Evolutionary conservation across 1,139 yeast species (phyloP).

Genomic region (Sugiyamaella novakii): DNA sequence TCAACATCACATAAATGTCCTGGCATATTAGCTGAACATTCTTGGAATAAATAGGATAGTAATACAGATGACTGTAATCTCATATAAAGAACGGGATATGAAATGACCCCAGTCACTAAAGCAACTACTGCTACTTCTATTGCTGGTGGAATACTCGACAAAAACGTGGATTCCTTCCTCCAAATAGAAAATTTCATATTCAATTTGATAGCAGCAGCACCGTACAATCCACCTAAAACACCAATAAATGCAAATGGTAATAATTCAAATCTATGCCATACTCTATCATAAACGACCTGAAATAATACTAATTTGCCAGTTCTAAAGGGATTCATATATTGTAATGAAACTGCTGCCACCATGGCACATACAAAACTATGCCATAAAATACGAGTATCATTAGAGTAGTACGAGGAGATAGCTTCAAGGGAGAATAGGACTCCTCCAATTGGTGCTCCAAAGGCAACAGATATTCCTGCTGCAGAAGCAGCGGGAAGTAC

Average conservation of each 20-base stretch:
- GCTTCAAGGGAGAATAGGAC: constrained; percentile 82
- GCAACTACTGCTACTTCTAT: constrained; percentile 56
- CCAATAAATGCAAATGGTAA: constrained; percentile 72
- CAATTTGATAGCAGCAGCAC: constrained; percentile 54
- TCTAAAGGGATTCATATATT: constrained; percentile 61
- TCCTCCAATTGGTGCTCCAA: constrained; percentile 94
- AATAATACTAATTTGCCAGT: constrained; percentile 62
- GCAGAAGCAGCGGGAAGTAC: constrained; percentile 83
- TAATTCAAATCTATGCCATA: constrained; percentile 72
- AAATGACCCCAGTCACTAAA: constrained; percentile 53
- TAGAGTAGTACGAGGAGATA: constrained; percentile 58
- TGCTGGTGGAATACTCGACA: constrained; percentile 31
- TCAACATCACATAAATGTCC: constrained; percentile 45
- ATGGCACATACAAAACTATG: constrained; percentile 78
- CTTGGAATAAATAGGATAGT: constrained; percentile 62
- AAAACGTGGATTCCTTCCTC: constrained; percentile 34
- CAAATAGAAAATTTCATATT: constrained; percentile 50
- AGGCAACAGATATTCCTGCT: constrained; percentile 91
- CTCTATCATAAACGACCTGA: constrained; percentile 65
- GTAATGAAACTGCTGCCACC: constrained; percentile 66
- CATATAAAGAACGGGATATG: constrained; percentile 59
- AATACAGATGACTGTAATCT: constrained; percentile 59
- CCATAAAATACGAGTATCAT: constrained; percentile 71
- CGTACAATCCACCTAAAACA: constrained; percentile 66
- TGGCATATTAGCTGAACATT: constrained; percentile 47